Evolutionary conservation across 2,329 filamentous ascomycete genomes (phyloP), one percentile per base, ranked within the genome.

Genomic region (Ceratocystis cacaofunesta): DNA sequence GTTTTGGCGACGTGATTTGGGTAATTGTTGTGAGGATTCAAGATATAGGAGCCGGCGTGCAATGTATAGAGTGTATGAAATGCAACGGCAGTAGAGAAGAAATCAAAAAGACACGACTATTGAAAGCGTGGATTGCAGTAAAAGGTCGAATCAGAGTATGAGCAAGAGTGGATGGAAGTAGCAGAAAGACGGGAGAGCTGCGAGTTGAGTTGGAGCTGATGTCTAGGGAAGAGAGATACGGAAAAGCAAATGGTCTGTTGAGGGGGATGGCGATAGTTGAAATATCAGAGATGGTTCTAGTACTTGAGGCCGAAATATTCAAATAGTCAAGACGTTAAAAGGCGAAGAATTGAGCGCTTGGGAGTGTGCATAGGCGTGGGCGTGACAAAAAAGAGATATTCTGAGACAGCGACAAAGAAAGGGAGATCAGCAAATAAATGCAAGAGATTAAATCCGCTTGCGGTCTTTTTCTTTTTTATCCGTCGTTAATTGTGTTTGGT

Each of bases 251-350:
- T 41, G 52, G 25, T 57, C 43, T 30, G 50, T 55, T 30, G 52
- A 36, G 43, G 22, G 65, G 61, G 65, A 66, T 60, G 61, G 61
- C 65, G 48, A 52, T 63, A 62, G 61, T 66, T 63, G 50, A 63
- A 66, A 66, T 66, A 66, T 63, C 19, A 58, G 58, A 66, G 60
- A 44, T 22, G 15, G 52, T 15, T 32, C 50, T 19, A 15, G 41
- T 62, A 15, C 60, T 28, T 25, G 19, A 62, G 41, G 60, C 17
- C 48, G 48, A 25, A 22, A 41, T 8, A 50, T 19, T 25, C 15
- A 7, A 17, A 62, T 50, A 48, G 22, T 6, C 22, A 50, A 7
- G 36, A 12, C 36, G 43, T 41, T 32, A 28, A 17, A 62, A 46
- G 60, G 60, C 41, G 25, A 28, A 57, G 28, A 12, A 41, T 41